Evolutionary conservation across 2,329 filamentous ascomycete genomes (phyloP).

Genomic region (Xylaria sp.): DNA sequence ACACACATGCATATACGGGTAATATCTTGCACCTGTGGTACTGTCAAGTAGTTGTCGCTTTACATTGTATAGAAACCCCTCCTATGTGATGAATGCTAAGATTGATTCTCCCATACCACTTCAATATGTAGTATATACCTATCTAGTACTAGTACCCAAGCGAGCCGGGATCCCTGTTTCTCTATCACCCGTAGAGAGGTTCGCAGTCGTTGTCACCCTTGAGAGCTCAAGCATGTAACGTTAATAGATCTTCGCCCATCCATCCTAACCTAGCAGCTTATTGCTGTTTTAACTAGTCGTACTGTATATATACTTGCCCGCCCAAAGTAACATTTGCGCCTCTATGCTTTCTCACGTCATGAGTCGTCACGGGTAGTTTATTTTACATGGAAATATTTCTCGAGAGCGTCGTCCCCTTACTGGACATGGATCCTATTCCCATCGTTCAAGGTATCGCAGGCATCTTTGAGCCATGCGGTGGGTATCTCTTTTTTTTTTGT

Average conservation of each 20-base stretch:
- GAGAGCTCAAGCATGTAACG: constrained; percentile 12
- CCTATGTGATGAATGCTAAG: neutral
- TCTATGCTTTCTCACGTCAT: constrained; percentile 31
- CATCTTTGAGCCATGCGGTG: constrained; percentile 34
- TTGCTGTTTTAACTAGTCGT: constrained; percentile 2
- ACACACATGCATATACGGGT: too few species aligned
- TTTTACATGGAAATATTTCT: constrained; percentile 18
- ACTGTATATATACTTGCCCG: constrained; percentile 5
- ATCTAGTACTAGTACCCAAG: neutral
- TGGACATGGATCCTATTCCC: constrained; percentile 2
- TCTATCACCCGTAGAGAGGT: neutral
- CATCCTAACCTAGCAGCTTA: neutral
- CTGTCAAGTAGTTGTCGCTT: neutral
- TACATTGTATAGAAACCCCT: neutral
- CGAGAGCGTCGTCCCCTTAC: constrained; percentile 15
- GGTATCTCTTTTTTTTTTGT: constrained; percentile 43
- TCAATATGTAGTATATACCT: neutral
- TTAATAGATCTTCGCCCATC: constrained; percentile 18
- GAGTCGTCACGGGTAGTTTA: constrained; percentile 28
- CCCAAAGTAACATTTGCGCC: constrained; percentile 21
- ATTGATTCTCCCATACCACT: neutral
- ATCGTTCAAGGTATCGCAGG: constrained; percentile 27
- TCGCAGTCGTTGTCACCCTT: neutral
- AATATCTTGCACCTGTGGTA: neutral
- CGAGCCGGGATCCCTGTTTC: neutral